Evolutionary conservation across 164 flowering plant genomes (phyloP).

Genomic region (Cinnamomum chago): DNA sequence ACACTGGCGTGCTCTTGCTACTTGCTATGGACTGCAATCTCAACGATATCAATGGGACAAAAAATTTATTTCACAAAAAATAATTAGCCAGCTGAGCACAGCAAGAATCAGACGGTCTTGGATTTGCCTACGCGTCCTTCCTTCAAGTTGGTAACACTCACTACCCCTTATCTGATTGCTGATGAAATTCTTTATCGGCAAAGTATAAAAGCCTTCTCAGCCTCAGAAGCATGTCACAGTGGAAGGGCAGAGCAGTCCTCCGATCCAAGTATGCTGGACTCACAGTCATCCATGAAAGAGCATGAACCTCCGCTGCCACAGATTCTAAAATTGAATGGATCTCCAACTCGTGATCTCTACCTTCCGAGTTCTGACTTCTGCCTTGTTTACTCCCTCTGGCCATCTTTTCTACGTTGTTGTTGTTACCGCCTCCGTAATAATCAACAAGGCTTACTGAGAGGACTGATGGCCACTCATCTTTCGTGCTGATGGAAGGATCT

Average conservation of each 20-base stretch:
- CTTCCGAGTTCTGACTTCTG: constrained; percentile 38
- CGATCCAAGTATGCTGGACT: constrained; percentile 89
- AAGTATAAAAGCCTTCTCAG: constrained; percentile 85
- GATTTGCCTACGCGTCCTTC: no score
- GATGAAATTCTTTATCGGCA: constrained; percentile 73
- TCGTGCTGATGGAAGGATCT: constrained; percentile 35
- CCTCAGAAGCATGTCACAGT: constrained; percentile 90
- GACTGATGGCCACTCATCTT: constrained; percentile 91
- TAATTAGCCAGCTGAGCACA: neutral
- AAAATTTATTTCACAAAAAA: neutral
- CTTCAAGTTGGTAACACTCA: constrained; percentile 8
- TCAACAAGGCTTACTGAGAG: constrained; percentile 81
- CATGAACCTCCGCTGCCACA: constrained; percentile 88
- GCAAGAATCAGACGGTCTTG: neutral
- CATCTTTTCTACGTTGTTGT: constrained; percentile 47
- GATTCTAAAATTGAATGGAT: constrained; percentile 66
- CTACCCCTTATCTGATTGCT: constrained; percentile 31
- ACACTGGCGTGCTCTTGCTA: neutral
- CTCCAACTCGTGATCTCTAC: constrained; percentile 55
- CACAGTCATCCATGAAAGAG: constrained; percentile 94
- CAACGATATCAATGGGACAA: neutral
- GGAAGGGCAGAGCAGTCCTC: constrained; percentile 83
- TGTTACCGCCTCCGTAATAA: constrained; percentile 62
- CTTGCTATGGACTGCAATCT: neutral
- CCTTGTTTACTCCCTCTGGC: constrained; percentile 48